These are phyloP conservation scores for Davidsoniella virescens DNA, from an alignment of 2,329 filamentous ascomycete species.

Conservation along the genomic window DNA sequence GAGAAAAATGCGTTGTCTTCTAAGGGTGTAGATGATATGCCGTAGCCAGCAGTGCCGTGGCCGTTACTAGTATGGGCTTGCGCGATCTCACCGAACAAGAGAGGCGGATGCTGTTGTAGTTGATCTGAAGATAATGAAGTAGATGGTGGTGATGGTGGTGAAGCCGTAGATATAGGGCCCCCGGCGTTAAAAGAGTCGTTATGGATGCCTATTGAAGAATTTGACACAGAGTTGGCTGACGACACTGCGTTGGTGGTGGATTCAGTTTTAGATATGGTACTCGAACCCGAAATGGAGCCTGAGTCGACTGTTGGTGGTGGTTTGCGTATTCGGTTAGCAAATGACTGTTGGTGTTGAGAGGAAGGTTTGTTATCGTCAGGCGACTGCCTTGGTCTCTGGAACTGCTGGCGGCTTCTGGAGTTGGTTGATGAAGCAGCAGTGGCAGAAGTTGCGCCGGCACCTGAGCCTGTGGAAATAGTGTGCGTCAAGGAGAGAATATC, in stretches of 20 bases:
- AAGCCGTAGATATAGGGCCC: neutral
- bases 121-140: too few species aligned
- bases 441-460: neutral
- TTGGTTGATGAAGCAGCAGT: neutral
- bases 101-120: conserved; percentile 16
- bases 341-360: conserved; percentile 24
- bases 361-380: conserved; percentile 1
- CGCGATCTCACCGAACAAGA: conserved; percentile 61
- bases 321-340: conserved; percentile 42
- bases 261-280: neutral
- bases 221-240: neutral
- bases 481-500: conserved; percentile 1
- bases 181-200: neutral
- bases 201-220: neutral
- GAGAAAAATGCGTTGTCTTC: neutral
- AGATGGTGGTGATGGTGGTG: neutral
- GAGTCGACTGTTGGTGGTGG: conserved; percentile 24
- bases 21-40: too few species aligned
- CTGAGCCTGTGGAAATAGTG: neutral
- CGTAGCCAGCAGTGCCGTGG: conserved; percentile 20
- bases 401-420: conserved; percentile 1
- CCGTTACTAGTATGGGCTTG: conserved; percentile 35
- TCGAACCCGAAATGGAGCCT: neutral
- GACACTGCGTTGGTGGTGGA: neutral
- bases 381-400: neutral